Percentiles rank a stretch among this genome's conserved stretches.
phyloP scores from a whole-genome alignment of 768 basidiomycete species.

The Tylopilus sp. region DNA sequence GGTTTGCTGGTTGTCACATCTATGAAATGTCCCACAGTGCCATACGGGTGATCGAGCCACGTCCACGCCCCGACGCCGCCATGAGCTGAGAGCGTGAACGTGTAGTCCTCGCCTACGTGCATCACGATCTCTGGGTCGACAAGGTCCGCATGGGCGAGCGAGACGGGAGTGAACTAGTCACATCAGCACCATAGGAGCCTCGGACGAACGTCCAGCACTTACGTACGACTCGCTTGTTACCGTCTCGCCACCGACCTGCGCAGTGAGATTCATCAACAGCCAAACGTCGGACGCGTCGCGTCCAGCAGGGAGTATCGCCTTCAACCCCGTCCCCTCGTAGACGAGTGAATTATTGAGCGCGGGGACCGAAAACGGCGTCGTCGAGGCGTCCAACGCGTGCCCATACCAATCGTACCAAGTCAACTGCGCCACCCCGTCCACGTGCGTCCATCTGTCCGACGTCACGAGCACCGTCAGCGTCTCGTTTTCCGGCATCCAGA shows the following conservation, averaged over 20 bases:
- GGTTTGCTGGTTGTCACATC: slow-evolving; percentile 41
- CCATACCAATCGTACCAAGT: slow-evolving; percentile 61
- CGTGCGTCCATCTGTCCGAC: slow-evolving; percentile 49
- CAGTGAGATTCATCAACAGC: slow-evolving; percentile 49
- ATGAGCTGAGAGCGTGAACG: slow-evolving; percentile 49
- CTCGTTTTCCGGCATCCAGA: slow-evolving; percentile 50
- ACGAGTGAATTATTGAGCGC: slow-evolving; percentile 49
- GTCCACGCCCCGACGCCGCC: slow-evolving; percentile 57
- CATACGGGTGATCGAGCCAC: slow-evolving; percentile 57
- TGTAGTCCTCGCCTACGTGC: slow-evolving; percentile 31
- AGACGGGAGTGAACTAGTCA: slow-evolving; percentile 48
- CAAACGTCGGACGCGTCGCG: slow-evolving; percentile 43
- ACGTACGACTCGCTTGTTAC: slow-evolving; percentile 54
- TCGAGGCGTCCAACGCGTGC: slow-evolving; percentile 35
- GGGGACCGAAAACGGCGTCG: slow-evolving; percentile 41
- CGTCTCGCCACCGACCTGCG: slow-evolving; percentile 37
- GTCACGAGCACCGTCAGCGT: slow-evolving; percentile 47
- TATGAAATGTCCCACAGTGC: slow-evolving; percentile 51
- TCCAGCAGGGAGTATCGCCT: slow-evolving; percentile 43
- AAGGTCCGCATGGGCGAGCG: slow-evolving; percentile 44
- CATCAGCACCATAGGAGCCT: background rate
- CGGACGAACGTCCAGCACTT: slow-evolving; percentile 13
- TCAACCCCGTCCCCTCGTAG: slow-evolving; percentile 38
- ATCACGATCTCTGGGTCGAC: slow-evolving; percentile 49
- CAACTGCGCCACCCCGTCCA: slow-evolving; percentile 44